Percentiles rank a stretch among this genome's conserved stretches.
Conservation (phyloP, 2,329 filamentous ascomycete species). For the Curvularia sp. region DNA sequence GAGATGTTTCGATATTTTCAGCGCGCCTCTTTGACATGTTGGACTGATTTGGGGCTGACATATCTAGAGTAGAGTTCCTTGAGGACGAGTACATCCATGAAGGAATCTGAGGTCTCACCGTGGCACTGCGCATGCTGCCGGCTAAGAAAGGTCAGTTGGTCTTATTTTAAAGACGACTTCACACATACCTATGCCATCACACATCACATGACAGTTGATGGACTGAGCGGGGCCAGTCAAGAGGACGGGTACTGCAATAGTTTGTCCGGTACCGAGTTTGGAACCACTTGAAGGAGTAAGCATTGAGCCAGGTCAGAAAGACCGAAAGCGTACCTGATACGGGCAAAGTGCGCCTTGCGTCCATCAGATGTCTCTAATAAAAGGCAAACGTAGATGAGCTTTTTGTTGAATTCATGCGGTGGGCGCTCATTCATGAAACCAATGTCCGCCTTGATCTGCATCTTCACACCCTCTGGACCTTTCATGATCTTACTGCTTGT, state of each 20-base stretch:
- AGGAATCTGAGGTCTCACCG: conserved; percentile 59
- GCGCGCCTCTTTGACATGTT: conserved; percentile 44
- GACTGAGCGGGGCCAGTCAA: conserved; percentile 62
- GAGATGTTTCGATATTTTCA: conserved; percentile 19
- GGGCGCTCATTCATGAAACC: conserved; percentile 73
- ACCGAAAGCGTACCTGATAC: conserved; percentile 57
- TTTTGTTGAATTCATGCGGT: conserved; percentile 68
- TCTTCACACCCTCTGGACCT: conserved; percentile 55
- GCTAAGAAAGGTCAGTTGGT: conserved; percentile 50
- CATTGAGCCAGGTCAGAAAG: background rate
- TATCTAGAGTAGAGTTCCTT: conserved; percentile 27
- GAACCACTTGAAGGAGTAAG: conserved; percentile 62
- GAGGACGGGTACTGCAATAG: conserved; percentile 65
- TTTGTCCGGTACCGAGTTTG: conserved; percentile 68
- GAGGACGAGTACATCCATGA: conserved; percentile 52
- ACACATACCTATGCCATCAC: conserved; percentile 76
- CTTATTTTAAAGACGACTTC: rapidly evolving
- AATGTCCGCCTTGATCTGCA: conserved; percentile 71
- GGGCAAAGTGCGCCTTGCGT: conserved; percentile 70
- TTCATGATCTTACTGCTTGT: conserved; percentile 26
- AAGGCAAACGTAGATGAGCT: conserved; percentile 73
- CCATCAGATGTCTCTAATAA: conserved; percentile 76
- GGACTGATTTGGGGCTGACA: conserved; percentile 22
- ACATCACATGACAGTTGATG: conserved; percentile 75
- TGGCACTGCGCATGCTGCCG: conserved; percentile 63